A percentile compares a stretch with the other conserved stretches of the same genome.
Conservation (phyloP, 129 eudicot species). For the Gnaphalium uliginosum region DNA sequence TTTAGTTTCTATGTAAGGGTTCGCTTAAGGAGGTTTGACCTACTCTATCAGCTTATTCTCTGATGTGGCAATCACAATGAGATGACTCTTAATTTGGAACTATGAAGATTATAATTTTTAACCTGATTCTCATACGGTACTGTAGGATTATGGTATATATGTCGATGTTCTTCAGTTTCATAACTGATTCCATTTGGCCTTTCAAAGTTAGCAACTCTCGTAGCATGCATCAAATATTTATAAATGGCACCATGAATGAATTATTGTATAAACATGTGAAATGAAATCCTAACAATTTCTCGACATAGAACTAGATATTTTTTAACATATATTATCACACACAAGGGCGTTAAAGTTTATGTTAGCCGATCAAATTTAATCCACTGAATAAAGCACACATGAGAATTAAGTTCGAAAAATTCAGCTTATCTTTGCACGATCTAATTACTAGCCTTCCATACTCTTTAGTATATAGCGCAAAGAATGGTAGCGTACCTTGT, state of each 20-base stretch:
- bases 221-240: constrained; percentile 40
- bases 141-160: constrained; percentile 58
- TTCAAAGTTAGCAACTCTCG: constrained; percentile 65
- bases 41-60: background rate
- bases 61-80: background rate
- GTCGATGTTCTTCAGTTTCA: constrained; percentile 67
- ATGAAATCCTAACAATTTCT: too few species aligned
- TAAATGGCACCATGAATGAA: background rate
- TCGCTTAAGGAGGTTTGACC: too few species aligned
- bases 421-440: too few species aligned
- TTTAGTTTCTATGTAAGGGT: too few species aligned
- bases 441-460: too few species aligned
- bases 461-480: background rate
- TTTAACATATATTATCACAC: too few species aligned
- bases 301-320: background rate
- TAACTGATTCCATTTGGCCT: constrained; percentile 71
- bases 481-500: constrained; percentile 44
- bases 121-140: constrained; percentile 41
- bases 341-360: too few species aligned
- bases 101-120: background rate
- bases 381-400: too few species aligned
- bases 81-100: background rate
- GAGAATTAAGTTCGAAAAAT: too few species aligned
- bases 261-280: too few species aligned
- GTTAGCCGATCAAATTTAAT: too few species aligned